Base-by-base conservation (phyloP, 106 monocot genomes). In the Iris macrosiphon region DNA sequence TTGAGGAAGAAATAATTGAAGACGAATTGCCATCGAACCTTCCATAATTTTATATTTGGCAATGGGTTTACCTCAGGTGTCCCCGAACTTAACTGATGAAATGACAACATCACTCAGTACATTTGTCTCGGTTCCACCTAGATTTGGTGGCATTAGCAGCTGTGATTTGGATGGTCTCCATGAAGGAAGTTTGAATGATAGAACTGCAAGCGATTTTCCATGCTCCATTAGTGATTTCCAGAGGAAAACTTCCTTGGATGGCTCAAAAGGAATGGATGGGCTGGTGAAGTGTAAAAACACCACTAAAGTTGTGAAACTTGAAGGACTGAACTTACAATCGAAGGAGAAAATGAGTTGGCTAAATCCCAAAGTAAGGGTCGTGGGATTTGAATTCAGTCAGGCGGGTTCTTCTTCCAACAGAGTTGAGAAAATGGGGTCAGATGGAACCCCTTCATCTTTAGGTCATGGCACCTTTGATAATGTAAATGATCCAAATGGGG, bases 341-440 rank as follows among this genome's bases (percentile, higher is more conserved):
- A 72, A 60, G 30, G 76, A 74, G 55, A 59, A 60, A 58, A 56
- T 45, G 31, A 39, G 50, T 12, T 57, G 50, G 54, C 50, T 62
- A 22, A 29, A 24, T 27, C 67, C 67, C 14, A 76, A 57, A 55
- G 22, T 61, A 18, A 76, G 96, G 59, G 58, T 87, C 60, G 79
- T 86, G 68, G 96, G 96, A 27, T 90, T 96, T 64, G 80, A 80
- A 44, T 74, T 79, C n/a, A n/a, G n/a, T n/a, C n/a, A n/a, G n/a
- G n/a, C n/a, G n/a, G n/a, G n/a, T 58, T 44, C 45, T 61, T 63
- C 66, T 22, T 25, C n/a, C 15, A 55, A 49, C 37, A 64, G 33
- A 41, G 7, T 20, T 46, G 45, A 38, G 4, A 59, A 51, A 19
- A 21, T 25, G 22, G 39, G 17, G 57, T 21, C 21, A 4, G 52